These are phyloP conservation scores for Alternaria triticina DNA, from an alignment of 2,329 filamentous ascomycete species.

Conservation along the genomic window DNA sequence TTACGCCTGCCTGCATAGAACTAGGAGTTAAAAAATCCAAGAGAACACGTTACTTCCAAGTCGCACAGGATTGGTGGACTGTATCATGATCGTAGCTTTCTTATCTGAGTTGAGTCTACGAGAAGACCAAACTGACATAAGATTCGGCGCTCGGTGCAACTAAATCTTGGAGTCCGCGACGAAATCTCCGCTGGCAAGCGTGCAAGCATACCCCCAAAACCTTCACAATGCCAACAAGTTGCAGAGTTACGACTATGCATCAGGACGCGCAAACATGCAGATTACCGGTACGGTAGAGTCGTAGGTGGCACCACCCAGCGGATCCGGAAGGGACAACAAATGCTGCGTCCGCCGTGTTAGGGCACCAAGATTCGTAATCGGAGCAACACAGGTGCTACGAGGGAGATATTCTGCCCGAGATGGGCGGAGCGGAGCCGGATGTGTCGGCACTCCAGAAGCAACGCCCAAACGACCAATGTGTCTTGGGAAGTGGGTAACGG, in stretches of 20 bases:
- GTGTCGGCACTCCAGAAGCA: slow-evolving; percentile 4
- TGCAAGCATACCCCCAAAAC: background rate
- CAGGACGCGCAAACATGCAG: background rate
- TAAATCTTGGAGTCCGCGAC: background rate
- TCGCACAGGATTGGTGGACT: background rate
- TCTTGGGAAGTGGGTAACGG: background rate
- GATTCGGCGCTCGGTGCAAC: slow-evolving; percentile 4
- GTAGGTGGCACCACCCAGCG: background rate
- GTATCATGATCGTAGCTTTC: background rate
- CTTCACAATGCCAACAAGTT: background rate
- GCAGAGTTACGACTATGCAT: background rate
- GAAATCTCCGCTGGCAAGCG: background rate
- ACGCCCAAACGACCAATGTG: slow-evolving; percentile 1
- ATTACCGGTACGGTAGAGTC: background rate
- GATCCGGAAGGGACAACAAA: background rate
- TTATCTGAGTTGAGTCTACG: background rate
- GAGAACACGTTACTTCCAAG: slow-evolving; percentile 6
- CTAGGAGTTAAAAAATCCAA: slow-evolving; percentile 18
- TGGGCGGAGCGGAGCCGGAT: slow-evolving; percentile 6
- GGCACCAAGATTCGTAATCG: background rate
- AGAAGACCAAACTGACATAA: background rate
- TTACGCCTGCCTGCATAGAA: slow-evolving; percentile 16
- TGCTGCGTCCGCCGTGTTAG: background rate
- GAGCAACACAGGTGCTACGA: background rate
- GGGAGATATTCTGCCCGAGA: slow-evolving; percentile 2